Base-by-base conservation (phyloP, 1,139 yeast species). In the Yamadazyma diddensiae region DNA sequence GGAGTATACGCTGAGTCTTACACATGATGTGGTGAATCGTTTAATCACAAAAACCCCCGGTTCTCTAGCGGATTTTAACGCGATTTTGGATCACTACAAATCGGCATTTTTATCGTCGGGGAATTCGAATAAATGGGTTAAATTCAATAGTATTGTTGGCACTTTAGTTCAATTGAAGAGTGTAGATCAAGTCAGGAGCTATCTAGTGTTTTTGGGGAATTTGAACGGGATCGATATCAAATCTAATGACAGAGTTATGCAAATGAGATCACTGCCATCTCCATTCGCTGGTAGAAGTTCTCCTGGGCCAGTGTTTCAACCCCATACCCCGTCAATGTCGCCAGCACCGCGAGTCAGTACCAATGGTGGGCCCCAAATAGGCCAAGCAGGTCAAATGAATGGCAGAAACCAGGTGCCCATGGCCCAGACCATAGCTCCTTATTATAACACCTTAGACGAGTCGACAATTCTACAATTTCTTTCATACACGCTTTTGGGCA, bases 401-500 rank as follows among this genome's bases (percentile, higher is more conserved):
- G n/a, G n/a, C n/a, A n/a, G n/a, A n/a, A n/a, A n/a, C n/a, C n/a
- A n/a, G n/a, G n/a, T n/a, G n/a, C n/a, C n/a, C 0, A 39, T 54
- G 33, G 46, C 40, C 5, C 49, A 51, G 26, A 20, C 50, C 11
- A 59, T 63, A 8, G 41, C 47, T 20, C 67, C 67, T 4, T 60
- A 58, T 46, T 65, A 65, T 37, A 55, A 61, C 17, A 47, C 68
- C 1, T 37, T 59, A 25, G 51, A 57, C 2, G 88, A 82, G 39
- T 58, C 58, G 6, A 70, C 64, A 4, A 67, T 87, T 3, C 47
- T 84, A 31, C 63, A 66, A 10, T 81, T 74, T 42, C 57, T 86
- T 4, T 75, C 83, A 3, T 88, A 74, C 52, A 74, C 86, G 0
- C 57, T 90, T 20, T 68, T 82, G 15, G 97, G 95, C 0, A 70